A percentile compares a stretch with the other conserved stretches of the same genome.
These are phyloP conservation scores for Citrus australasica DNA, from an alignment of 345 rosid species.

Conservation along the genomic window DNA sequence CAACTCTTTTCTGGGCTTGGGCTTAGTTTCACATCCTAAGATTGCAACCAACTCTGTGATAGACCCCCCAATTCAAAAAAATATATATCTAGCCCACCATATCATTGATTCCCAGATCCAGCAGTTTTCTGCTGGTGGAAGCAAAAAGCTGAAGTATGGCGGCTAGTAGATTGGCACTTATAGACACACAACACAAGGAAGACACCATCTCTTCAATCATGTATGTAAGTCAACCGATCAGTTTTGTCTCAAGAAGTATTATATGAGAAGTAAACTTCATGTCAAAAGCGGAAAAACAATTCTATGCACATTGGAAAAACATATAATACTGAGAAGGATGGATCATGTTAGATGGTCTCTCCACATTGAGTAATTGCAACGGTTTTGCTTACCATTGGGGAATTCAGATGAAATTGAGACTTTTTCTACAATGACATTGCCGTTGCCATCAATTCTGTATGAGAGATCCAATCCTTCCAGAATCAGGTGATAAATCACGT, in stretches of 20 bases:
- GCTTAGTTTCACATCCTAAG: background rate
- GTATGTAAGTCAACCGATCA: background rate
- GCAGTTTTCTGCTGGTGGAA: background rate
- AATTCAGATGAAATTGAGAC: constrained; percentile 25
- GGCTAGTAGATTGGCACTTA: background rate
- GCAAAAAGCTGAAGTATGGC: background rate
- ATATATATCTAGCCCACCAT: too few relatives aligned
- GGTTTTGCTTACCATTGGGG: constrained; percentile 10
- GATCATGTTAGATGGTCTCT: constrained; percentile 19
- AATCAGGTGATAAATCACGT: constrained; percentile 56
- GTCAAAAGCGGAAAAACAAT: background rate
- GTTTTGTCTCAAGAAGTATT: background rate
- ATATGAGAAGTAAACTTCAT: background rate
- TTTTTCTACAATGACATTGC: constrained; percentile 60
- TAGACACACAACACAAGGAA: background rate
- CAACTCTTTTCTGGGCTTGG: too few relatives aligned
- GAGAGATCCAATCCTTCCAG: constrained; percentile 76
- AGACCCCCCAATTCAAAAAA: too few relatives aligned
- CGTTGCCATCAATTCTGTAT: constrained; percentile 53
- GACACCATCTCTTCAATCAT: background rate
- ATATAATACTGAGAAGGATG: background rate
- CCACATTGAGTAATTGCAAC: constrained; percentile 30
- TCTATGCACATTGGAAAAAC: background rate
- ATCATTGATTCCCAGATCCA: background rate
- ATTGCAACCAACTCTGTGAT: too few relatives aligned